phyloP scores from a whole-genome alignment of 2,329 filamentous ascomycete species.

The Sordariomycetes sp. region DNA sequence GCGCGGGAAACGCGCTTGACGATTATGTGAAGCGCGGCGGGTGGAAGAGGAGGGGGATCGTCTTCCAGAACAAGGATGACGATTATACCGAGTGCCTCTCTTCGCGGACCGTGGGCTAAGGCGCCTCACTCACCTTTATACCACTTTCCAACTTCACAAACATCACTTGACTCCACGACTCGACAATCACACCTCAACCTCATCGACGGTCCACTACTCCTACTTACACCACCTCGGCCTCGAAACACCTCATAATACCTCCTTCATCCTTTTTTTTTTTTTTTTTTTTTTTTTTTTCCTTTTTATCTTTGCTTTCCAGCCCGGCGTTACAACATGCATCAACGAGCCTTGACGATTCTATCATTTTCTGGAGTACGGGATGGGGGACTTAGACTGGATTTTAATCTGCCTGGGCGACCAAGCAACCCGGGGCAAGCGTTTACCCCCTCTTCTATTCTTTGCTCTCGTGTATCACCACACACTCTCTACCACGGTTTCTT shows the following conservation, averaged over 20 bases:
- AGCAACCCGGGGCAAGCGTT: neutral
- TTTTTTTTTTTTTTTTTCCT: no score
- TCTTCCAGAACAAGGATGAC: slow-evolving; percentile 16
- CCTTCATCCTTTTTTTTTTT: no score
- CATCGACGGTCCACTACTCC: neutral
- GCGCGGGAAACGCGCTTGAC: slow-evolving; percentile 23
- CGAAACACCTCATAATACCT: no score
- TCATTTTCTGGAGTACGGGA: neutral
- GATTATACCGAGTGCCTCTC: neutral
- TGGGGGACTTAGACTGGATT: neutral
- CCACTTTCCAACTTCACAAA: no score
- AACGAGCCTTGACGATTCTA: neutral
- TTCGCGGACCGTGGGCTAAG: slow-evolving; percentile 1
- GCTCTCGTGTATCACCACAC: neutral
- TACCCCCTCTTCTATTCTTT: neutral
- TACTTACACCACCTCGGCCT: neutral
- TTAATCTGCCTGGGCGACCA: neutral
- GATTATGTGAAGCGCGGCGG: slow-evolving; percentile 27
- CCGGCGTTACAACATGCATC: neutral
- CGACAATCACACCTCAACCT: neutral
- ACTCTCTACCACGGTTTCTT: neutral
- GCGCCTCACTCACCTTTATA: no score
- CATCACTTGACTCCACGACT: neutral
- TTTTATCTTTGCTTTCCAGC: neutral
- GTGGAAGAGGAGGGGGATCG: slow-evolving; percentile 28